These are phyloP conservation scores for Pistacia atlantica DNA, from an alignment of 345 rosid genomes.

Conservation along the genomic window DNA sequence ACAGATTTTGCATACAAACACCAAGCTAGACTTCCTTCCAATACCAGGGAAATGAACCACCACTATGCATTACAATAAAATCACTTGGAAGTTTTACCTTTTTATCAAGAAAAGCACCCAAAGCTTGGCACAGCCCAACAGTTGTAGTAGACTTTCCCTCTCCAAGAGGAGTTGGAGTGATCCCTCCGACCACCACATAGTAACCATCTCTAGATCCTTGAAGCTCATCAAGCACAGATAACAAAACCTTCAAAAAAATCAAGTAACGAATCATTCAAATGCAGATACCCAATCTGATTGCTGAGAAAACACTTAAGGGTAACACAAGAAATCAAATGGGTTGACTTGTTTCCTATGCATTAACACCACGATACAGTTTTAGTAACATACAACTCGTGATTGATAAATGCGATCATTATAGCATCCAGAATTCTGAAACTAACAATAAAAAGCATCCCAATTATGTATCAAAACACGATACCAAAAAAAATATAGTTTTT, in stretches of 20 bases:
- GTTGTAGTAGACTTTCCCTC: conserved; percentile 98
- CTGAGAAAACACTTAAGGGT: not conserved
- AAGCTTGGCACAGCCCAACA: conserved; percentile 93
- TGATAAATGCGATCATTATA: no score
- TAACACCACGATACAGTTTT: no score
- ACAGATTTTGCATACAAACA: not conserved
- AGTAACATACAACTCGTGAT: no score
- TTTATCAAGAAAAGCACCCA: conserved; percentile 90
- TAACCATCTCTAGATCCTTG: conserved; percentile 75
- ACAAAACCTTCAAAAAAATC: conserved; percentile 52
- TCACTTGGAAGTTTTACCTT: conserved; percentile 50
- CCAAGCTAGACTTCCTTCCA: not conserved
- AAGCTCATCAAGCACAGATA: conserved; percentile 79
- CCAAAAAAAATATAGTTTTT: no score
- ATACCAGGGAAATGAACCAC: not conserved
- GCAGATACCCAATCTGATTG: not conserved
- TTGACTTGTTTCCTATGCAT: not conserved
- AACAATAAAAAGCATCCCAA: no score
- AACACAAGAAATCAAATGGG: not conserved
- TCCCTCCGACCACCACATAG: conserved; percentile 97
- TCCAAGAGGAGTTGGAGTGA: conserved; percentile 98
- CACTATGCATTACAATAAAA: not conserved
- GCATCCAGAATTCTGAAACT: no score
- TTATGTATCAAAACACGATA: no score
- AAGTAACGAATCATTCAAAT: conserved; percentile 6